Evolutionary conservation across 192 early-diverging fungal genomes (phyloP).

Genomic region (Entomortierella parvispora): DNA sequence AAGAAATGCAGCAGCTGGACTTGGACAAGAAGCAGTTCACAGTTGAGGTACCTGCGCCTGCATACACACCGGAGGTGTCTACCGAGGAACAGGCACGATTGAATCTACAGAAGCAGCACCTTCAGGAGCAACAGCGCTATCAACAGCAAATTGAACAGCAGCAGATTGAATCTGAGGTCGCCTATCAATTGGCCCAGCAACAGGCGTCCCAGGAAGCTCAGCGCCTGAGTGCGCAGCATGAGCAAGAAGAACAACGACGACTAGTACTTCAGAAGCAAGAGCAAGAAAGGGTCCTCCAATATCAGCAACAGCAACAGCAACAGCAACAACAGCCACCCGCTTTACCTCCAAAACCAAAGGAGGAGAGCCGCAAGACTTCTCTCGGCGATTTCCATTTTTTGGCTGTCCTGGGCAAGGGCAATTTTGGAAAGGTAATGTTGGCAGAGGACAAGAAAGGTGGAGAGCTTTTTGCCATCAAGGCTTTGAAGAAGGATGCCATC

Average conservation of each 20-base stretch:
- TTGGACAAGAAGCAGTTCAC: slow-evolving; percentile 33
- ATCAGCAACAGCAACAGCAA: slow-evolving; percentile 25
- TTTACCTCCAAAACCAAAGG: slow-evolving; percentile 36
- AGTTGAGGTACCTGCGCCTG: slow-evolving; percentile 21
- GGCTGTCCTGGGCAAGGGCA: slow-evolving; percentile 96
- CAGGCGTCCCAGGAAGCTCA: slow-evolving; percentile 15
- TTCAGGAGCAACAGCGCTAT: slow-evolving; percentile 45
- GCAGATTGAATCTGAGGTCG: slow-evolving; percentile 21
- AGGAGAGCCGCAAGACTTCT: slow-evolving; percentile 66
- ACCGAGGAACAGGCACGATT: slow-evolving; percentile 8
- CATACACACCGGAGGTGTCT: slow-evolving; percentile 13
- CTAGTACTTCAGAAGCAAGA: slow-evolving; percentile 38
- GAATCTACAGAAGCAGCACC: slow-evolving; percentile 26
- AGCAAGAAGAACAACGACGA: slow-evolving; percentile 31
- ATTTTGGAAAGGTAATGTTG: slow-evolving; percentile 99
- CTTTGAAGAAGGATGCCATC: slow-evolving; percentile 97
- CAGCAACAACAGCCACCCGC: slow-evolving; percentile 27
- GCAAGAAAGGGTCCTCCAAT: slow-evolving; percentile 45
- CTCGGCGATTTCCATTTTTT: slow-evolving; percentile 94
- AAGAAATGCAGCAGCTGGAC: slow-evolving; percentile 53
- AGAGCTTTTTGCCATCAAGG: slow-evolving; percentile 95
- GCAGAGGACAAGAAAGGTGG: slow-evolving; percentile 89
- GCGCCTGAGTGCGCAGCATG: neutral
- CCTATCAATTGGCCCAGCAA: slow-evolving; percentile 29
- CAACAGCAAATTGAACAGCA: slow-evolving; percentile 39